phyloP scores from a whole-genome alignment of 345 rosid genomes.

The Lepidium didymum region DNA sequence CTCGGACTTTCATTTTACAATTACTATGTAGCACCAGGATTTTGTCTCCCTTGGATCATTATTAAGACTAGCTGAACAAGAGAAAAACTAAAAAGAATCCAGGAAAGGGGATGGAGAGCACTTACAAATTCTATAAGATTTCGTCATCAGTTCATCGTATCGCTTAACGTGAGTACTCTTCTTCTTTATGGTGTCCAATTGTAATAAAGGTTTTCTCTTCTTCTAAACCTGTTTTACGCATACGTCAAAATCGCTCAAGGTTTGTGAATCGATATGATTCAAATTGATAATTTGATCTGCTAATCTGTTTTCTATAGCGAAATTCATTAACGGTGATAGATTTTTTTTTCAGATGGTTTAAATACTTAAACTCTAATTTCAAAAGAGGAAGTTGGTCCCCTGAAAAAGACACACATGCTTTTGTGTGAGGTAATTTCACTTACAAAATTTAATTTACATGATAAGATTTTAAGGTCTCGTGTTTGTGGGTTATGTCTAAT shows the following conservation, averaged over 20 bases:
- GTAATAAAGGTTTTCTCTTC: no score
- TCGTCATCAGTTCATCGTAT: no score
- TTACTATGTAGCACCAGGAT: no score
- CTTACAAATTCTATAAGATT: no score
- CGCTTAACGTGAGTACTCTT: no score
- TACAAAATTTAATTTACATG: slow-evolving; percentile 4
- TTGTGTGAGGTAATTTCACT: slow-evolving; percentile 67
- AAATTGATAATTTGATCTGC: neutral
- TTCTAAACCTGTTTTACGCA: no score
- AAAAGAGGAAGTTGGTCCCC: slow-evolving; percentile 99
- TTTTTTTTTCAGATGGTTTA: slow-evolving; percentile 63
- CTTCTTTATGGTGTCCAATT: no score
- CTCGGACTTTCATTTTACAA: no score
- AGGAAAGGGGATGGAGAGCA: no score
- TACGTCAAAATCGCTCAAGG: slow-evolving; percentile 31
- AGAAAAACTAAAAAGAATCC: no score
- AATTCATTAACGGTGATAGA: neutral
- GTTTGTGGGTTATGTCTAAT: neutral
- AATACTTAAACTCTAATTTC: slow-evolving; percentile 90
- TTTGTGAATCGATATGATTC: slow-evolving; percentile 25
- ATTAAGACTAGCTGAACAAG: no score
- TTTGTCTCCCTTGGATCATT: no score
- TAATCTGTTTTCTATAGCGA: neutral
- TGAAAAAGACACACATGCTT: slow-evolving; percentile 84
- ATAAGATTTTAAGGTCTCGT: neutral